phyloP scores from a whole-genome alignment of 1,139 yeast species.

The Scheffersomyces illinoinensis region DNA sequence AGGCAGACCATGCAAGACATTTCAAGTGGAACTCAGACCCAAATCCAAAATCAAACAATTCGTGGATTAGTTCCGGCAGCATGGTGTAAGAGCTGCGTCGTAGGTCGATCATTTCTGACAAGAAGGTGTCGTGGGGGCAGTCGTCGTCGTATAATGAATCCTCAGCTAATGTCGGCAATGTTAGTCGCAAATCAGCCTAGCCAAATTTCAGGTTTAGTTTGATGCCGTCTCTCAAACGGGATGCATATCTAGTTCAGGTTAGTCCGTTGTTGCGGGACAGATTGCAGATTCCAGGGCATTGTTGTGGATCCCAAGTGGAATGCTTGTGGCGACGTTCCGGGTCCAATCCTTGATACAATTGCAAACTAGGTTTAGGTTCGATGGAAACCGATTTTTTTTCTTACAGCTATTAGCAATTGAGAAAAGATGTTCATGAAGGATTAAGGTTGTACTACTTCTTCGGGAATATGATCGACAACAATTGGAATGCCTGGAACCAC shows the following conservation, averaged over 20 bases:
- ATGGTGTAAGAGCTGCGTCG: not conserved
- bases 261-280: not conserved
- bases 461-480: not conserved
- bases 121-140: not conserved
- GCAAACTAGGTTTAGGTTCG: not conserved
- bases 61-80: not conserved
- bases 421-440: not conserved
- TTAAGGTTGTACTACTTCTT: not conserved
- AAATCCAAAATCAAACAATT: not conserved
- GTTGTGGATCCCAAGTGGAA: not conserved
- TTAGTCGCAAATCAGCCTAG: not conserved
- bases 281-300: not conserved
- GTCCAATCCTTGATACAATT: no score
- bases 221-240: not conserved
- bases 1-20: not conserved
- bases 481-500: not conserved
- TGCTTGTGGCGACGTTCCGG: not conserved
- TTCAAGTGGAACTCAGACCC: not conserved
- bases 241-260: not conserved
- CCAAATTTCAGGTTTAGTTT: not conserved
- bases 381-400: not conserved
- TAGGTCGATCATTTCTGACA: not conserved
- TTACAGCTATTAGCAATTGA: not conserved
- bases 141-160: not conserved
- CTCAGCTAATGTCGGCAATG: not conserved